phyloP scores from a whole-genome alignment of 148 eudicot genomes.

The Polygonum aviculare region DNA sequence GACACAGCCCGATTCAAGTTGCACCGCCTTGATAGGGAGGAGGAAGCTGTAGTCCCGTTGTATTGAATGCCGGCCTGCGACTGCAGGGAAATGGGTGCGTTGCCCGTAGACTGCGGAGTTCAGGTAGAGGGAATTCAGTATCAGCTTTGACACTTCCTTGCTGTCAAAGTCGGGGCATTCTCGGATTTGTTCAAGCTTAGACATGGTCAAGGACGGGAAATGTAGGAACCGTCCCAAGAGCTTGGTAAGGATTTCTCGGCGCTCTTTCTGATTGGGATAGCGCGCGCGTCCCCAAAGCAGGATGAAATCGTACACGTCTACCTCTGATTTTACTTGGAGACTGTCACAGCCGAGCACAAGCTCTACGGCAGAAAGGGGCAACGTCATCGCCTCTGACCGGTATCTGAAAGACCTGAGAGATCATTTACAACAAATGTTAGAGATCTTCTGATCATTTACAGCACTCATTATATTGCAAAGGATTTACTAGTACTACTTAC shows the following conservation, averaged over 20 bases:
- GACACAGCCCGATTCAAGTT: neutral
- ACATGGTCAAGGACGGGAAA: constrained; percentile 69
- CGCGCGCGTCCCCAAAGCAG: constrained; percentile 62
- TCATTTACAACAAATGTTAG: too few relatives aligned
- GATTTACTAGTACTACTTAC: constrained; percentile 23
- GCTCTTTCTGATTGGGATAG: constrained; percentile 59
- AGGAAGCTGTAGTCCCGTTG: neutral
- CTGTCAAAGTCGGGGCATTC: neutral
- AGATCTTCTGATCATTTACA: too few relatives aligned
- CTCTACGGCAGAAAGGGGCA: constrained; percentile 77
- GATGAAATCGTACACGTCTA: constrained; percentile 67
- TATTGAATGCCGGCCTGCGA: constrained; percentile 35
- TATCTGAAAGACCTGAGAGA: neutral
- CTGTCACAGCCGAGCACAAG: constrained; percentile 40
- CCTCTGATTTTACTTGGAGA: constrained; percentile 79
- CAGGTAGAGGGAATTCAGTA: neutral
- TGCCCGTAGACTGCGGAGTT: neutral
- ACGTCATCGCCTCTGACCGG: constrained; percentile 58
- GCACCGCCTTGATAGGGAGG: neutral
- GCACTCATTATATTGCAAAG: neutral
- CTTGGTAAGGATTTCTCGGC: constrained; percentile 60
- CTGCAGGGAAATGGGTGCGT: constrained; percentile 10
- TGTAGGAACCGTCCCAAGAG: constrained; percentile 59
- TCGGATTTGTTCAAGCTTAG: constrained; percentile 11
- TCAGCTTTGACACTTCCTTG: neutral